Conservation (phyloP, 306 rosid species). For the Sesbania bispinosa region DNA sequence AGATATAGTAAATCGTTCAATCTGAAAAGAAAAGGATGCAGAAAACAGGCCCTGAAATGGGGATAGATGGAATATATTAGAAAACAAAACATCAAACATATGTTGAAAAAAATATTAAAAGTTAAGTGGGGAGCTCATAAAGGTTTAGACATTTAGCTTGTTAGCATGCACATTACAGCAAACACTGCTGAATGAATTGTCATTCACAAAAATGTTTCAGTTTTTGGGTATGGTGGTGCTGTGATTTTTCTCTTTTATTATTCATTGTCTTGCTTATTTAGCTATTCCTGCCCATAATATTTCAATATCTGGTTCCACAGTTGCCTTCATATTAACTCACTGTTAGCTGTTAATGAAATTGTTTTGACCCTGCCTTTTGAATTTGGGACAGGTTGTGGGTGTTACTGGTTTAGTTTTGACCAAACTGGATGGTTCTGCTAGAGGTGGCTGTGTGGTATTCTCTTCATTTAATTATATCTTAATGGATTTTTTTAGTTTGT, state of each 20-base stretch:
- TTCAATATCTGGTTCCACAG: background rate
- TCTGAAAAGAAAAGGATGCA: no score
- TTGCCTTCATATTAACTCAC: conserved; percentile 3
- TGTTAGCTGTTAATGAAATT: conserved; percentile 15
- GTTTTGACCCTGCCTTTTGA: conserved; percentile 20
- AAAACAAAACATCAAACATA: background rate
- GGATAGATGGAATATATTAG: background rate
- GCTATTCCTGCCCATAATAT: background rate
- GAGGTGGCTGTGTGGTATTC: conserved; percentile 99
- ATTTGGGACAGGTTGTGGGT: conserved; percentile 69
- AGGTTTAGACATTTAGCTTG: background rate
- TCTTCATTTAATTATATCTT: conserved; percentile 13
- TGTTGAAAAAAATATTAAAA: background rate
- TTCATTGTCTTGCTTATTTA: background rate
- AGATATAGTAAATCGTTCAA: background rate
- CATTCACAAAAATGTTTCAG: background rate
- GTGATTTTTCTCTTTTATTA: background rate
- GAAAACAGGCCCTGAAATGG: background rate
- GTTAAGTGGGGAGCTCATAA: background rate
- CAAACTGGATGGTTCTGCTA: conserved; percentile 92
- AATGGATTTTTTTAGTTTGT: background rate
- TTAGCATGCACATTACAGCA: background rate
- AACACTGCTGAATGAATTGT: background rate
- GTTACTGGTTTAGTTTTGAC: conserved; percentile 89
- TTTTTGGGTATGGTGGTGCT: background rate